These are phyloP conservation scores for Hibiscus syriacus DNA, from an alignment of 345 rosid genomes.

Conservation along the genomic window DNA sequence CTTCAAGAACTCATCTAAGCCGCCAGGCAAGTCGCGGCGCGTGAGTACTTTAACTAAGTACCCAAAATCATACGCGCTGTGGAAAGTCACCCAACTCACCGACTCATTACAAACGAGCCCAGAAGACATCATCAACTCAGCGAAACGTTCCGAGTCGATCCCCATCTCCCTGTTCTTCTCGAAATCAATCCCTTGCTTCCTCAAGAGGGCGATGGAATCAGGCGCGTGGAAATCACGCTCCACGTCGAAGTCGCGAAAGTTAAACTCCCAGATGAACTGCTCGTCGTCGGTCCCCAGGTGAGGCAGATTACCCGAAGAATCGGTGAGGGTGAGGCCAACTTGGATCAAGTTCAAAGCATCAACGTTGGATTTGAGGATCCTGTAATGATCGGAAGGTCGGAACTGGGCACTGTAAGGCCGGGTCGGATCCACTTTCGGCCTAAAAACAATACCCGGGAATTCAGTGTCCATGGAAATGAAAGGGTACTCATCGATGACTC, in stretches of 20 bases:
- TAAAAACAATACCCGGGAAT: slow-evolving; percentile 67
- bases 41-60: slow-evolving; percentile 78
- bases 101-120: slow-evolving; percentile 66
- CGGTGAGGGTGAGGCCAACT: slow-evolving; percentile 70
- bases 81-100: slow-evolving; percentile 92
- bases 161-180: slow-evolving; percentile 49
- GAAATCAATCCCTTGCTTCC: slow-evolving; percentile 76
- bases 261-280: slow-evolving; percentile 77
- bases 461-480: slow-evolving; percentile 88
- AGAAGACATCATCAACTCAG: slow-evolving; percentile 79
- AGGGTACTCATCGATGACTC: slow-evolving; percentile 49
- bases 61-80: slow-evolving; percentile 91
- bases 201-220: slow-evolving; percentile 70
- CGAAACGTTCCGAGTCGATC: slow-evolving; percentile 50
- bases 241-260: slow-evolving; percentile 65
- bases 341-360: slow-evolving; percentile 77
- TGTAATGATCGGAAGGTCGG: slow-evolving; percentile 55
- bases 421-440: slow-evolving; percentile 17
- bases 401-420: slow-evolving; percentile 17
- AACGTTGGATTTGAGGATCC: slow-evolving; percentile 64
- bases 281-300: slow-evolving; percentile 30
- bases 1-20: slow-evolving; percentile 41
- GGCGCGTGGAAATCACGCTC: slow-evolving; percentile 63
- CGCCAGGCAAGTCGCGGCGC: slow-evolving; percentile 41
- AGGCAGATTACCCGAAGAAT: slow-evolving; percentile 51